Evolutionary conservation across 2,329 filamentous ascomycete species (phyloP), one percentile per base, ranked within the genome.

Genomic region (Nannizziopsis arthrosporioides): DNA sequence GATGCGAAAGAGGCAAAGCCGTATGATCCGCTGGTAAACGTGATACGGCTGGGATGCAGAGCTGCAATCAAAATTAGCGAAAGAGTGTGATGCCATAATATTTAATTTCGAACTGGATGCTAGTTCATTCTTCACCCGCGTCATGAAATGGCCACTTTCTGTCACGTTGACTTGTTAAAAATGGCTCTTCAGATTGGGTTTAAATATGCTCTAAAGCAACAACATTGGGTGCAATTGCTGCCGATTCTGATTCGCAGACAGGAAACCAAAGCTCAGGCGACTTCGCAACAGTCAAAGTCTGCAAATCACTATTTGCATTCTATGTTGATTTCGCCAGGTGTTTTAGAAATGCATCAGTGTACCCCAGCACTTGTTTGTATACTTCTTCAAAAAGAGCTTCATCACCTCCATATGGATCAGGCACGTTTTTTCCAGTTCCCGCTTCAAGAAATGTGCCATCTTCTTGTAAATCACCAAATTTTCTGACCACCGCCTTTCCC

Each of bases 351-450:
- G 84, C 87, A 61, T 73, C 75, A 1, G 84, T 82, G 63, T 93
- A 94, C 53, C 83, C 73, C 51, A 74, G 70, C 53, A 83, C 82
- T 72, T 95, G 89, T 68, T 90, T 80, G 66, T 84, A 96, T n/a
- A 88, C 86, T 60, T 75, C 78, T 58, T 84, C 78, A 61, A 96
- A 96, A 1, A 87, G 88, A 56, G 85, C 77, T 3, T 73, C 69
- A 10, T 79, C 87, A n/a, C 86, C 88, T 64, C 96, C 96, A 68
- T 96, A 98, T 11, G 92, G 92, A 64, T 96, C 92, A 50, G 77
- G 72, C 7, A 95, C 81, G 42, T 85, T 76, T 69, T 94, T 85
- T 15, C 76, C 73, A 56, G 61, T 63, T 7, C 64, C 66, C 10
- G 64, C 57, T 14, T 61, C 58, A 53, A 61, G 58, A 44, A 68